These are phyloP conservation scores for Neocucurbitaria cava DNA, from an alignment of 2,329 filamentous ascomycete genomes.

Conservation along the genomic window DNA sequence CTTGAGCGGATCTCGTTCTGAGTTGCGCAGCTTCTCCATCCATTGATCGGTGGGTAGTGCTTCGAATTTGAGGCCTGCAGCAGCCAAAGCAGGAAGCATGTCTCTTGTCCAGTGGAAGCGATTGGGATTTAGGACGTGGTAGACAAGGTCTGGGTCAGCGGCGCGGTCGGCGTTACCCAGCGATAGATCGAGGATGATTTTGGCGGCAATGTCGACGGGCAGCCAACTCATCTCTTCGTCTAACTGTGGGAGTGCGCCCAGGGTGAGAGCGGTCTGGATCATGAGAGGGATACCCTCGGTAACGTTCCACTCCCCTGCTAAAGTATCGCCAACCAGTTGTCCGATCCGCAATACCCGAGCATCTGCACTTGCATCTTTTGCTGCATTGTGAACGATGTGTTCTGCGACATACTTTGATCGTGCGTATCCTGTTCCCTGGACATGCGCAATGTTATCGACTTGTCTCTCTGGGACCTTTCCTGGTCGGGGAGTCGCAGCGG, in stretches of 20 bases:
- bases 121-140: constrained; percentile 60
- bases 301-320: constrained; percentile 57
- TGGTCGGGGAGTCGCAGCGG: constrained; percentile 48
- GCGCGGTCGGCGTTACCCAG: neutral
- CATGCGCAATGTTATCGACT: constrained; percentile 47
- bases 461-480: constrained; percentile 47
- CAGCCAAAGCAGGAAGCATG: constrained; percentile 58
- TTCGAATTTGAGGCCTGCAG: constrained; percentile 49
- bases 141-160: constrained; percentile 46
- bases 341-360: constrained; percentile 52
- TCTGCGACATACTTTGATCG: constrained; percentile 60
- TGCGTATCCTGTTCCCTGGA: constrained; percentile 61
- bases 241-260: constrained; percentile 56
- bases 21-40: constrained; percentile 32
- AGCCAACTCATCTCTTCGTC: constrained; percentile 53
- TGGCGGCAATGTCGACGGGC: constrained; percentile 53
- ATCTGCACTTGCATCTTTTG: constrained; percentile 13
- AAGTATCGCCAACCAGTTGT: constrained; percentile 58
- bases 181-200: constrained; percentile 37
- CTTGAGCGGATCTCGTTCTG: constrained; percentile 25
- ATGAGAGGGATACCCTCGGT: constrained; percentile 61
- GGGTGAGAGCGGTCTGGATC: constrained; percentile 55
- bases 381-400: constrained; percentile 48
- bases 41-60: constrained; percentile 28
- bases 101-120: constrained; percentile 62